Base-by-base conservation (phyloP, 495 filamentous ascomycete species). In the Aspergillus mulundensis region DNA sequence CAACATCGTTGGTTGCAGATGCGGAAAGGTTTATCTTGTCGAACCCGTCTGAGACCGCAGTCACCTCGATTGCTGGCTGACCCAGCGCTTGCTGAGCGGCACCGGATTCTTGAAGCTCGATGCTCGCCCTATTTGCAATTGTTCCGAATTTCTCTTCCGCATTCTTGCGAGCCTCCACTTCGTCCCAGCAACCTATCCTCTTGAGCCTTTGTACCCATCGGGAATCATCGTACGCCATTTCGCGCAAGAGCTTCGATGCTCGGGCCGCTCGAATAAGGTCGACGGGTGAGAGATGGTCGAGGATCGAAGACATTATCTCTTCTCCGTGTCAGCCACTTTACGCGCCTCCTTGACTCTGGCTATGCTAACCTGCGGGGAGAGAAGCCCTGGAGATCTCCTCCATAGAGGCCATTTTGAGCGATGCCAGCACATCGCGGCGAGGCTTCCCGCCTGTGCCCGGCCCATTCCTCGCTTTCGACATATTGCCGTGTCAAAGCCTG, bases 201-300 rank as follows among this genome's bases (percentile, higher is more conserved):
- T 87, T 84, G 30, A 99, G 72, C 56, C 84, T 81, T 52, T 87
- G 84, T 44, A 97, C 87, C 94, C 94, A 99, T 74, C 93, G 82
- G 18, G 90, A 88, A 69, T 99, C 94, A 77, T 99, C 95, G 74
- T 97, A 97, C 11, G 95, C 95, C 91, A 99, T 99, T 70, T 99
- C 94, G 61, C 87, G 87, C 80, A 96, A 84, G 43, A 91, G 88
- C 68, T 84, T 87, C 51, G 91, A 97, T 25, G 88, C 87, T 25
- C 87, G 85, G n/a, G 94, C 94, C 67, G 89, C 92, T 50, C 84
- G 83, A 57, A 97, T 77, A 40, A 94, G 84, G 63, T 95, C 93
- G 53, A 86, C 75, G 36, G 95, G 80, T 28, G 90, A 85, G 56
- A 97, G 83, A 72, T 92, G 89, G 67, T 96, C 90, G 66, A 97